These are phyloP conservation scores for Typha latifolia DNA, from an alignment of 176 grass and related monocot species.

Conservation along the genomic window DNA sequence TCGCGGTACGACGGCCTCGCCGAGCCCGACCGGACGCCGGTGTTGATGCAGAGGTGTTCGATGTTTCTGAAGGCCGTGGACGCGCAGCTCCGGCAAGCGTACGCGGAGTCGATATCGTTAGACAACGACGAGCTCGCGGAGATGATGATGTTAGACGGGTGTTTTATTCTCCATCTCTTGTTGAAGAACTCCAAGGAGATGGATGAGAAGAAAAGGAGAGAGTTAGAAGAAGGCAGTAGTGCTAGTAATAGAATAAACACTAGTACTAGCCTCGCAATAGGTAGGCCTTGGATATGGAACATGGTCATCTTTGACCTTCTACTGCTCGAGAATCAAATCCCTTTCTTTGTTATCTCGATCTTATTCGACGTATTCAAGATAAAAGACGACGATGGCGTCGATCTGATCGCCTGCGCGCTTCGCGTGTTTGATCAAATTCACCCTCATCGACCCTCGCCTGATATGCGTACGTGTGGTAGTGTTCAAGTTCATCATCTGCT, in stretches of 20 bases:
- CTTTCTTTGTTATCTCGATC: conserved; percentile 17
- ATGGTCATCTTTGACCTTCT: conserved; percentile 24
- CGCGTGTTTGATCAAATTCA: conserved; percentile 17
- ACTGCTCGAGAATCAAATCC: conserved; percentile 25
- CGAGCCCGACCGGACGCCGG: conserved; percentile 6
- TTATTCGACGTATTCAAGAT: conserved; percentile 15
- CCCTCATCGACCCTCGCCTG: not conserved
- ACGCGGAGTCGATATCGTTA: conserved; percentile 22
- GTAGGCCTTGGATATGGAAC: conserved; percentile 21
- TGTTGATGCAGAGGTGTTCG: conserved; percentile 18
- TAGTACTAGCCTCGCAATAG: conserved; percentile 2
- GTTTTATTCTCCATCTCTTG: conserved; percentile 24
- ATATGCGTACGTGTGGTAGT: too few relatives aligned
- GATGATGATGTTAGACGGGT: conserved; percentile 28
- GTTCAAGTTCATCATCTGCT: conserved; percentile 12
- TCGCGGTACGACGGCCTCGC: conserved; percentile 16
- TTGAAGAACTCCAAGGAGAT: conserved; percentile 13
- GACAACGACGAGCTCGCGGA: conserved; percentile 25
- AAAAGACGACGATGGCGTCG: conserved; percentile 6
- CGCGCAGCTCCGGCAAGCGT: conserved; percentile 22
- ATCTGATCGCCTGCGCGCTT: conserved; percentile 23
- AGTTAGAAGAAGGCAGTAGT: conserved; percentile 6
- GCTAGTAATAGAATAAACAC: too few relatives aligned
- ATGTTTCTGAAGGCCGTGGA: conserved; percentile 18
- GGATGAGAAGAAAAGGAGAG: conserved; percentile 11